These are phyloP conservation scores for Mortierella sp. DNA, from an alignment of 371 early-diverging fungal species.

Conservation along the genomic window DNA sequence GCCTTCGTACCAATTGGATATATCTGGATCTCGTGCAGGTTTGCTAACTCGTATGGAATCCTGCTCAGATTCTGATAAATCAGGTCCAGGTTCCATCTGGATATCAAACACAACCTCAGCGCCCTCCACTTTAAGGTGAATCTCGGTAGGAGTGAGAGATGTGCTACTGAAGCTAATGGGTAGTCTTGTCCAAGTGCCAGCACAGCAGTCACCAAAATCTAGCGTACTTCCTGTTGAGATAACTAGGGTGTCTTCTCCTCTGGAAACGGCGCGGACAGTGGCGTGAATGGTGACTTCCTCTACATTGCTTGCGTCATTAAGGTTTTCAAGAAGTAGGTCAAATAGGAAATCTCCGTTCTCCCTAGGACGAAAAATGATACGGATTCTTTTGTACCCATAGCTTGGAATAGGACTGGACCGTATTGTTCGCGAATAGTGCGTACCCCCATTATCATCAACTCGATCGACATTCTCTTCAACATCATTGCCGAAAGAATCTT, in stretches of 20 bases:
- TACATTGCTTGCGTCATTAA: slow-evolving; percentile 86
- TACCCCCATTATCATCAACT: slow-evolving; percentile 27
- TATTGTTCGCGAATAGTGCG: slow-evolving; percentile 18
- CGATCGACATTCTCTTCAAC: slow-evolving; percentile 40
- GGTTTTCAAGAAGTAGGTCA: slow-evolving; percentile 91
- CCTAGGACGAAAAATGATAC: slow-evolving; percentile 87
- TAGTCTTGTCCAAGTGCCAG: slow-evolving; percentile 85
- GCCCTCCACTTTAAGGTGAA: slow-evolving; percentile 83
- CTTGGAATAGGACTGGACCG: slow-evolving; percentile 69
- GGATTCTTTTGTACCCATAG: slow-evolving; percentile 77
- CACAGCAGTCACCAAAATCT: slow-evolving; percentile 95
- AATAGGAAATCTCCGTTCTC: slow-evolving; percentile 91
- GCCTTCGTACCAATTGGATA: slow-evolving; percentile 37
- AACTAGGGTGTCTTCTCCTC: slow-evolving; percentile 77
- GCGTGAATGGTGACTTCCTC: slow-evolving; percentile 88
- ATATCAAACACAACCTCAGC: slow-evolving; percentile 79
- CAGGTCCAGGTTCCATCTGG: slow-evolving; percentile 54
- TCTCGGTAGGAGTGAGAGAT: slow-evolving; percentile 79
- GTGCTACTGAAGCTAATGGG: slow-evolving; percentile 87
- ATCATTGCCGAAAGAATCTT: slow-evolving; percentile 55
- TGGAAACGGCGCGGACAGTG: slow-evolving; percentile 76
- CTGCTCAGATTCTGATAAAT: slow-evolving; percentile 7
- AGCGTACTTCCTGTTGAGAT: slow-evolving; percentile 82
- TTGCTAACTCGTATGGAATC: slow-evolving; percentile 16
- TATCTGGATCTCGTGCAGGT: slow-evolving; percentile 33